Conservation (phyloP, 495 filamentous ascomycete species). For the Penicillium longicatenatum region DNA sequence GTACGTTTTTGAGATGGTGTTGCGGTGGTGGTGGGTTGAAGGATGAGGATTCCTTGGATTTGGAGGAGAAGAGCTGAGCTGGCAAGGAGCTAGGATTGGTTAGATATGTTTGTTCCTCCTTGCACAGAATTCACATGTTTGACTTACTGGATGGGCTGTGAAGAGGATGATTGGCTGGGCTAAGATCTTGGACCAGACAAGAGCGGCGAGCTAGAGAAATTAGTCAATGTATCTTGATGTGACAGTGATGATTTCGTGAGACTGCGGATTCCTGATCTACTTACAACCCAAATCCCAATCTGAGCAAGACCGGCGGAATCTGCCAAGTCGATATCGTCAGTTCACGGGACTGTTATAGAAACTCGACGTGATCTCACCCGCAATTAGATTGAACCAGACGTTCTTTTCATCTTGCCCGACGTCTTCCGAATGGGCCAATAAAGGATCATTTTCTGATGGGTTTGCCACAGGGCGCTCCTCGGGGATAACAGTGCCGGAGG, state of each 20-base stretch:
- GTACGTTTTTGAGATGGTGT: slow-evolving; percentile 63
- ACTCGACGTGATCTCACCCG: slow-evolving; percentile 55
- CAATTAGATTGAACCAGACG: slow-evolving; percentile 45
- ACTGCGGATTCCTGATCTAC: slow-evolving; percentile 11
- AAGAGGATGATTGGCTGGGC: slow-evolving; percentile 69
- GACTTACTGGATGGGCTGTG: slow-evolving; percentile 74
- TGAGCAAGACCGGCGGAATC: slow-evolving; percentile 72
- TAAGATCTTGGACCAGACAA: slow-evolving; percentile 76
- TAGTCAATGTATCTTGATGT: neutral
- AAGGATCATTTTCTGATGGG: neutral
- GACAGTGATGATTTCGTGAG: neutral
- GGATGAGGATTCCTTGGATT: slow-evolving; percentile 76
- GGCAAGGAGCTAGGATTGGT: slow-evolving; percentile 62
- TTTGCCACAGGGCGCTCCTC: neutral
- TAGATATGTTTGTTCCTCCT: too few species aligned
- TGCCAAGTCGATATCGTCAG: slow-evolving; percentile 25
- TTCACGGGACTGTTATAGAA: neutral
- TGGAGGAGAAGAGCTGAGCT: slow-evolving; percentile 71
- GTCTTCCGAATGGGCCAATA: neutral
- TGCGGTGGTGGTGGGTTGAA: slow-evolving; percentile 80
- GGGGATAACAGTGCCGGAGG: neutral
- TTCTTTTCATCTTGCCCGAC: neutral
- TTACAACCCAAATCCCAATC: slow-evolving; percentile 65
- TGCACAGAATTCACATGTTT: neutral
- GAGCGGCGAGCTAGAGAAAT: slow-evolving; percentile 58